These are phyloP conservation scores for Urochloa ruziziensis DNA, from an alignment of 176 grass and related monocot genomes.

Conservation along the genomic window DNA sequence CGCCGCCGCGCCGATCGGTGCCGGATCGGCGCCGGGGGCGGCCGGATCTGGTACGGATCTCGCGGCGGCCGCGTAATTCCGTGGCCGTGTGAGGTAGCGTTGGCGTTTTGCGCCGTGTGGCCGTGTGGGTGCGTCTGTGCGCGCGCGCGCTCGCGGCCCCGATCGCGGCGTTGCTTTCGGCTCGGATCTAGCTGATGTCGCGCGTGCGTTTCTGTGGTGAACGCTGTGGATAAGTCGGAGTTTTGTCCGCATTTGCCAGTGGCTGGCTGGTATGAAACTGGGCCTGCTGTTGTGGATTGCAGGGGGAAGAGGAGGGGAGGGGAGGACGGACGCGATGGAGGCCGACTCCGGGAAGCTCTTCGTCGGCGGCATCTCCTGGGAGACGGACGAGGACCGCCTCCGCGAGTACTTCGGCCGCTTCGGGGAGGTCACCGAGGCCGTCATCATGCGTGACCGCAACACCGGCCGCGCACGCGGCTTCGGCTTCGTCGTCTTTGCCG, in stretches of 20 bases:
- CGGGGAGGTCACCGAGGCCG: constrained; percentile 88
- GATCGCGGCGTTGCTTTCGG: constrained; percentile 51
- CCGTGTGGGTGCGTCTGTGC: not conserved
- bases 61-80: constrained; percentile 31
- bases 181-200: constrained; percentile 49
- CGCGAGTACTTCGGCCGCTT: constrained; percentile 78
- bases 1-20: constrained; percentile 16
- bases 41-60: constrained; percentile 64
- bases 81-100: not conserved
- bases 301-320: constrained; percentile 70
- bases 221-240: constrained; percentile 48
- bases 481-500: constrained; percentile 82
- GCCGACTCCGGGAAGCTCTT: constrained; percentile 92
- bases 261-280: constrained; percentile 45
- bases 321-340: constrained; percentile 64
- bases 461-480: constrained; percentile 94
- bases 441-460: constrained; percentile 90
- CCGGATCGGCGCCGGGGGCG: constrained; percentile 29
- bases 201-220: constrained; percentile 38
- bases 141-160: not conserved
- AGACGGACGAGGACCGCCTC: constrained; percentile 92
- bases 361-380: constrained; percentile 95
- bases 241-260: constrained; percentile 50
- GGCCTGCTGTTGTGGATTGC: constrained; percentile 52
- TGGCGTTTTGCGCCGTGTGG: constrained; percentile 29